Evolutionary conservation across 805 yeast genomes (phyloP).

Genomic region (Wickerhamiella dianesei): DNA sequence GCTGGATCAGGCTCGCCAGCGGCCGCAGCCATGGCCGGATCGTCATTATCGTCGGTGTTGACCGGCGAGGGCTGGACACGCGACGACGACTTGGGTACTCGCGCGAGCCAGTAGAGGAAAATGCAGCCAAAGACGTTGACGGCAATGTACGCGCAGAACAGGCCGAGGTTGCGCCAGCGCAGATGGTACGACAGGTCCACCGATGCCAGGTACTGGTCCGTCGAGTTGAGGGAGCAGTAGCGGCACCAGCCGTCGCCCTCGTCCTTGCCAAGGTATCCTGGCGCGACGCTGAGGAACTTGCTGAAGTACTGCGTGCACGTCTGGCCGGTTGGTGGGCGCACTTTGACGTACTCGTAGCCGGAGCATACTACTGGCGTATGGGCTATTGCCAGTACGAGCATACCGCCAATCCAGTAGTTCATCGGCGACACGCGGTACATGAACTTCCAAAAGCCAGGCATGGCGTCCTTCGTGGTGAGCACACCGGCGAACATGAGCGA

Average conservation of each 20-base stretch:
- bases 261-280: conserved; percentile 48
- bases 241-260: conserved; percentile 31
- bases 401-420: conserved; percentile 53
- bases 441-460: conserved; percentile 79
- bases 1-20: neutral
- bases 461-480: conserved; percentile 37
- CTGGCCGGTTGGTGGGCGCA: conserved; percentile 43
- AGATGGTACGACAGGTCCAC: conserved; percentile 33
- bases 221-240: conserved; percentile 30
- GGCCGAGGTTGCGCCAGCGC: conserved; percentile 57
- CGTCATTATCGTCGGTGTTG: conserved; percentile 7
- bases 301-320: conserved; percentile 50
- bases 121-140: conserved; percentile 35
- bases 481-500: conserved; percentile 58
- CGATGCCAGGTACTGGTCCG: conserved; percentile 32
- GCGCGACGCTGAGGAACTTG: conserved; percentile 28
- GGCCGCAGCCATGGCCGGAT: conserved; percentile 15
- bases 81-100: conserved; percentile 21
- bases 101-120: conserved; percentile 23
- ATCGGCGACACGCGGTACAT: conserved; percentile 63
- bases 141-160: conserved; percentile 41
- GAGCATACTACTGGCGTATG: conserved; percentile 39
- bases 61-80: conserved; percentile 16
- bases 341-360: conserved; percentile 34
- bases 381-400: conserved; percentile 38